Percentiles rank a stretch among this genome's conserved stretches.
Conservation (phyloP, 2,329 filamentous ascomycete species). For the Coniochaeta prunicola region DNA sequence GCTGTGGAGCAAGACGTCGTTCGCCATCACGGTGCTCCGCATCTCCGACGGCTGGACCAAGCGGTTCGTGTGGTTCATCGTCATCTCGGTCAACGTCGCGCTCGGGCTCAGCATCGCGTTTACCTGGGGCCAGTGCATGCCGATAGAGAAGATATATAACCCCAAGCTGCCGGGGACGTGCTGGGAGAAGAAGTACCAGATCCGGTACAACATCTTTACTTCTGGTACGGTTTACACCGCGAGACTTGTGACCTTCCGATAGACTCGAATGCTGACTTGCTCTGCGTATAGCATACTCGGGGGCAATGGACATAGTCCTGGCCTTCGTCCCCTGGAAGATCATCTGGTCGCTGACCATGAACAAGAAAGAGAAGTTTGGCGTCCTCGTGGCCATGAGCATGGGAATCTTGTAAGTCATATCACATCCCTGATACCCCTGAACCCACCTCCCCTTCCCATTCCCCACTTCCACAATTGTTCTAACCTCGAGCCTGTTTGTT, state of each 20-base stretch:
- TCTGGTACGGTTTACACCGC: too few species aligned
- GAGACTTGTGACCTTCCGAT: constrained; percentile 3
- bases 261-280: not conserved
- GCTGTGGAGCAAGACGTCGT: constrained; percentile 24
- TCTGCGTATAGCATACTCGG: constrained; percentile 21
- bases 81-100: constrained; percentile 18
- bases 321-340: constrained; percentile 33
- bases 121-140: constrained; percentile 23
- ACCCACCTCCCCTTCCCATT: not conserved
- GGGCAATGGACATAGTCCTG: constrained; percentile 29
- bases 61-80: constrained; percentile 19
- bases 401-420: constrained; percentile 28
- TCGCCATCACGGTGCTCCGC: constrained; percentile 23
- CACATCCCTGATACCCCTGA: not conserved
- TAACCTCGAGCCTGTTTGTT: not conserved
- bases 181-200: constrained; percentile 19
- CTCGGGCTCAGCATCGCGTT: constrained; percentile 18
- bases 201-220: constrained; percentile 23
- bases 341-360: constrained; percentile 31
- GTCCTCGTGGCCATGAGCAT: constrained; percentile 34
- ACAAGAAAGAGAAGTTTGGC: constrained; percentile 30
- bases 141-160: constrained; percentile 21
- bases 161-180: constrained; percentile 17
- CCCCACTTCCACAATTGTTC: not conserved
- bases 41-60: constrained; percentile 18